Conservation (phyloP, 139 green algal species). For the Coelastrella sp. region DNA sequence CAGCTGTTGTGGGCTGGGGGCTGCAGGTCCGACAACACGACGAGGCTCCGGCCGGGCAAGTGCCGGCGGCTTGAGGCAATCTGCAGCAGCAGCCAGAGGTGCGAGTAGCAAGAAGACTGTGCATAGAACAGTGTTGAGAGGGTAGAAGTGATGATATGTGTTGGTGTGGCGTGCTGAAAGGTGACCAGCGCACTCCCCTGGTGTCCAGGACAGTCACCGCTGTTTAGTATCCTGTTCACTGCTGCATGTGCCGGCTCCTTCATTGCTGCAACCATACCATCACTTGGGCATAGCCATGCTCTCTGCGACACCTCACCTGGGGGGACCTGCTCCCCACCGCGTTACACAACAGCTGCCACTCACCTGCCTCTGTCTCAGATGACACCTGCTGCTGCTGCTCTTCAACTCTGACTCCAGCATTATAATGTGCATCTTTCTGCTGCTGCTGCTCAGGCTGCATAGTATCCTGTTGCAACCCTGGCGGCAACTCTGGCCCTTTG, state of each 20-base stretch:
- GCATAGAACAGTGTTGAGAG: neutral
- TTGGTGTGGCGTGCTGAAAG: no score
- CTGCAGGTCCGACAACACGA: conserved; percentile 59
- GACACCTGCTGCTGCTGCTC: neutral
- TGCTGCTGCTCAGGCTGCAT: neutral
- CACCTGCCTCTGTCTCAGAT: conserved; percentile 19
- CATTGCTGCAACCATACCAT: no score
- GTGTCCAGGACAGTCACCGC: no score
- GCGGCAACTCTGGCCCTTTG: neutral
- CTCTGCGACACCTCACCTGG: no score
- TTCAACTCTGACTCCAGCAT: neutral
- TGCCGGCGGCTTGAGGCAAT: neutral
- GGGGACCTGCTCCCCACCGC: neutral
- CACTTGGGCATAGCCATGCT: no score
- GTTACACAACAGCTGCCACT: neutral
- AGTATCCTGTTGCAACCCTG: neutral
- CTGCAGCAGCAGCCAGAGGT: neutral
- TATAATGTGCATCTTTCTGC: conserved; percentile 1
- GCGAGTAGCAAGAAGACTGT: neutral
- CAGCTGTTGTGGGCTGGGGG: conserved; percentile 47
- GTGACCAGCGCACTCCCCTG: no score
- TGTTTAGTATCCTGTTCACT: no score
- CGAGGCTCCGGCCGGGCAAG: neutral
- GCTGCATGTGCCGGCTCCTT: no score
- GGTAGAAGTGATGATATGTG: no score